phyloP scores from a whole-genome alignment of 345 rosid species.

The Populus simonii region DNA sequence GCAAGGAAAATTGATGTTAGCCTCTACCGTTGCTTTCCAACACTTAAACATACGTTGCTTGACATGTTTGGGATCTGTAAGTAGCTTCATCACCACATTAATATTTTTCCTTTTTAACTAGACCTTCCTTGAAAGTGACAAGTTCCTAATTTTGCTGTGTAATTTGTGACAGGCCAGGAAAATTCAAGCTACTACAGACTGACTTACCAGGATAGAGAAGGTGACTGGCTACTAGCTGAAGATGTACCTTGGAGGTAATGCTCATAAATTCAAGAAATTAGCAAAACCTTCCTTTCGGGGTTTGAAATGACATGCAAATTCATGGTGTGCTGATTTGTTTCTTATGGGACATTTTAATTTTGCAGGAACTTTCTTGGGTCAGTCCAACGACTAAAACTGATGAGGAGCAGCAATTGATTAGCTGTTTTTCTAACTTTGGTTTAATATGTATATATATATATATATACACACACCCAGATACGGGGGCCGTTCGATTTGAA shows the following conservation, averaged over 20 bases:
- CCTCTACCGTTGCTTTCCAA: constrained; percentile 28
- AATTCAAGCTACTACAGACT: constrained; percentile 27
- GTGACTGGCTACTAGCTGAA: constrained; percentile 43
- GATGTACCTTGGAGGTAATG: constrained; percentile 41
- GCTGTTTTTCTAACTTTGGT: neutral
- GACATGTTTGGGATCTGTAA: constrained; percentile 44
- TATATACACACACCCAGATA: too few relatives aligned
- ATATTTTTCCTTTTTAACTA: neutral
- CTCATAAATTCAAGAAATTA: neutral
- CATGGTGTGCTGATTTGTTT: neutral
- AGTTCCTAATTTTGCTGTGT: neutral
- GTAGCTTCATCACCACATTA: neutral
- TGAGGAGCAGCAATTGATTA: constrained; percentile 15
- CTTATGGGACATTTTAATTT: neutral
- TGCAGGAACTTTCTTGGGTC: constrained; percentile 36
- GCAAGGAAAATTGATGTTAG: constrained; percentile 45
- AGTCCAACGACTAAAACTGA: constrained; percentile 35
- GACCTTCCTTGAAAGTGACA: neutral
- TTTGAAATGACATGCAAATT: neutral
- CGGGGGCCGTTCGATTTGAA: neutral
- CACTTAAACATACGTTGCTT: constrained; percentile 32
- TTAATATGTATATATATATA: neutral
- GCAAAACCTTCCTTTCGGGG: neutral
- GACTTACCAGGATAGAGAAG: constrained; percentile 37
- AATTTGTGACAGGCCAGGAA: constrained; percentile 24